Base-by-base conservation (phyloP, 306 rosid species). In the Castanea mollissima region DNA sequence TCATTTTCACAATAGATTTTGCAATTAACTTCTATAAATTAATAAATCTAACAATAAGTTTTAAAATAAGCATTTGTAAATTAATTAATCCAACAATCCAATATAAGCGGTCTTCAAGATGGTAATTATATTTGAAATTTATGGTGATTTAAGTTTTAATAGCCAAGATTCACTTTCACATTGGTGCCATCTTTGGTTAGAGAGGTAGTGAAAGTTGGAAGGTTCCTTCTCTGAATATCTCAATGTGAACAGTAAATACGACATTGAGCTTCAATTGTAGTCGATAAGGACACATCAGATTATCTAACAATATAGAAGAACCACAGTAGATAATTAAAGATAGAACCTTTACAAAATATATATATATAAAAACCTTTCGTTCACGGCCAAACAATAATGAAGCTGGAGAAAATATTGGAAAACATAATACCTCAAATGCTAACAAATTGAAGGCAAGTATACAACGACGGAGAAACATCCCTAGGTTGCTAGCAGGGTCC, bases 381-480 rank as follows among this genome's bases (percentile, higher is more conserved):
- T 2, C 5, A 57, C 63, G 4, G 63, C 25, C 3, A 57, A 20
- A 2, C 29, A 20, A 20, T 12, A 57, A 57, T 7, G 63, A 76
- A 80, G 46, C 51, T 29, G 29, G 0, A 0, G 0, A 69, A 20
- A 69, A 19, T 15, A 55, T 14, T 27, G 19, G 31, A 63, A 69
- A 63, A 34, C 29, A 67, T 4, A 77, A 55, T 74, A 95, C 99
- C 99, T 91, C 99, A 82, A 92, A 90, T 10, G 98, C 86, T 60
- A 95, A 86, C 71, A 91, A 83, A 86, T 95, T 95, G 83, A 95
- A 95, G 6, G 99, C 95, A 86, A 91, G 98, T 44, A 93, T 38
- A 80, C 97, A 89, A 4, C 93, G 96, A 60, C 96, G 92, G 38
- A 95, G 92, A 89, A 91, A 95, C 87, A 91, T 77, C 80, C 99